Base-by-base conservation (phyloP, 2,329 filamentous ascomycete species). In the Cadophora gregata region DNA sequence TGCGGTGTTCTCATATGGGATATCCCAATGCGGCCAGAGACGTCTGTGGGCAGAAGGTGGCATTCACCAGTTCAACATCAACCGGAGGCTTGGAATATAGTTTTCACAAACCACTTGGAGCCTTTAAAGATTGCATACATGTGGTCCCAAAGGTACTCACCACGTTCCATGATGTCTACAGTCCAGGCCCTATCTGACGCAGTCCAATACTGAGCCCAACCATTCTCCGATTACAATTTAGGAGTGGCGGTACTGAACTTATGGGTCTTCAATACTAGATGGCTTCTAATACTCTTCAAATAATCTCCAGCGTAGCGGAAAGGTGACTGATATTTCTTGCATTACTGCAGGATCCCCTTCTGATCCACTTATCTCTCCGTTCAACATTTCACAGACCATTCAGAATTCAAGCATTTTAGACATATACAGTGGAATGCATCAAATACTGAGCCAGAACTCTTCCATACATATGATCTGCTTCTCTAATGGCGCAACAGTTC, bases 91-190 rank as follows among this genome's bases (percentile, higher is more conserved):
- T 56, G 29, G 60, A 38, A 68, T 62, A 25, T 68, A 68, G 45
- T 66, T 64, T 60, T 66, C 31, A 51, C 60, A 33, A 70, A 70
- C 24, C 62, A 68, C 50, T 36, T 31, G 24, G 56, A 60, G 29
- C 66, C 66, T 7, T 51, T 63, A 16, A n/a, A 38, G 1, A 56
- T 70, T 14, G 63, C 63, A 10, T 70, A 61, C 27, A 62, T 70
- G 27, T 70, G 68, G 66, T 70, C 66, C 25, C 55, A 62, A 21
- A 56, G 9, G 68, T 70, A 25, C 56, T 64, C 47, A 29, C 14
- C 55, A 16, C 16, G 14, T 5, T 29, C 25, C 19, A 55, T 12
- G 33, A 33, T 3, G 29, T 45, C 27, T 25, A 4, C 3, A 9
- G 1, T 55, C 27, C 21, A 27, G 9, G 25, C n/a, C 38, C 38